Evolutionary conservation across 257 asterid species (phyloP), one percentile per base, ranked within the genome.

Genomic region (Apocynum venetum): DNA sequence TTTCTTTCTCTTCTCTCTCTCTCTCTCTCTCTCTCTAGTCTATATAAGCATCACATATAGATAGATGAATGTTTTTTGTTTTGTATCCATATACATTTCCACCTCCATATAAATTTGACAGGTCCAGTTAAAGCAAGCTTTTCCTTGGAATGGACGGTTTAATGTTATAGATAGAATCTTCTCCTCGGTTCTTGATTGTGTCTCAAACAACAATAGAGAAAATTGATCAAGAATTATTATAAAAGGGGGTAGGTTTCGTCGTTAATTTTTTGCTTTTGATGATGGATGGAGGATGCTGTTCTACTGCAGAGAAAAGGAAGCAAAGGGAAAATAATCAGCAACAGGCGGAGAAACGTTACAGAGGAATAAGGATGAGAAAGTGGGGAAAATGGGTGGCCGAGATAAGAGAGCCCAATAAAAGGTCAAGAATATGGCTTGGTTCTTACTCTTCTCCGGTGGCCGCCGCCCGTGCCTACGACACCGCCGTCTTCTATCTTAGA

Each of bases 371-470:
- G 81, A 93, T 93, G 98, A 84, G 98, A 61, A 93, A 93, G 97
- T 93, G 98, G 98, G 98, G 98, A 9, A 93, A 93, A 79, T 93
- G 98, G 98, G 98, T 93, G 10, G 97, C 98, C 74, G 98, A 93
- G 84, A 93, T 93, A 2, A 78, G 98, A 68, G 98, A 93, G 82
- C 98, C 98, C 1, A 91, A 93, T 64, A 93, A 93, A 74, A 80
- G 98, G 4, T 89, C 98, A 1, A 79, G 98, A 68, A 90, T 93
- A 80, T 93, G 98, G 98, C 91, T 93, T 40, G 98, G 98, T 35
- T 93, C 97, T 2, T 93, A 93, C 78, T 86, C 94, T 38, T 89
- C 97, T 12, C 97, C 98, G 53, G 90, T 86, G 11, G 97, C 98
- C 74, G 98, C 98, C 47, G 98, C 97, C 53, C 89, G 98, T 43